Percentiles rank a stretch among this genome's conserved stretches.
phyloP scores from a whole-genome alignment of 352 stramenopile genomes.

The Pythium phragmiticola region DNA sequence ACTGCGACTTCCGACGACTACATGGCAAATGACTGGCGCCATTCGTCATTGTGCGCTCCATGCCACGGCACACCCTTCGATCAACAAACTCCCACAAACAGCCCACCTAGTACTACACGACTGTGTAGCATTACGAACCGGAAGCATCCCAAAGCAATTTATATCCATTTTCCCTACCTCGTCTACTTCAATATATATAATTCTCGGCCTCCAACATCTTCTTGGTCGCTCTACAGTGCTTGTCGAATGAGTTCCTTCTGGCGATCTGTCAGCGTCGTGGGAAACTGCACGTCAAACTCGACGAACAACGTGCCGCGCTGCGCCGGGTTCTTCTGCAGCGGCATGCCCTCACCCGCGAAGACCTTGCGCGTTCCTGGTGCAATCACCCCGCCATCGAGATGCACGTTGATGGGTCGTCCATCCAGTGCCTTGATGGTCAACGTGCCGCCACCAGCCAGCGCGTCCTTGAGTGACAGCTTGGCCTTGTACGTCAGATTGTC shows the following conservation, averaged over 20 bases:
- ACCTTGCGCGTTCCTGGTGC: slow-evolving; percentile 91
- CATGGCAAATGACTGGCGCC: no score
- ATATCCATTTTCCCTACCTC: no score
- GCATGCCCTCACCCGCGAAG: slow-evolving; percentile 96
- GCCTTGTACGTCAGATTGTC: slow-evolving; percentile 95
- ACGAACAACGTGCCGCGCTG: slow-evolving; percentile 94
- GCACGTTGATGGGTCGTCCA: slow-evolving; percentile 87
- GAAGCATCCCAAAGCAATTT: no score
- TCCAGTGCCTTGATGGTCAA: slow-evolving; percentile 94
- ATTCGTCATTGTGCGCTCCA: no score
- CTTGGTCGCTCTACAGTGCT: slow-evolving; percentile 46
- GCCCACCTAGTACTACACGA: no score
- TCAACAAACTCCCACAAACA: no score
- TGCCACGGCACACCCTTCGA: no score
- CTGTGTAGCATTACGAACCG: no score
- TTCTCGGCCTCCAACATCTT: neutral
- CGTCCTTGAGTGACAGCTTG: slow-evolving; percentile 95
- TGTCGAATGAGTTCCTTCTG: slow-evolving; percentile 77
- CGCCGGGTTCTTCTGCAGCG: slow-evolving; percentile 73
- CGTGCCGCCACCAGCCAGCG: slow-evolving; percentile 90
- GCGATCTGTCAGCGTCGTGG: slow-evolving; percentile 77
- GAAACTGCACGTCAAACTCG: slow-evolving; percentile 97
- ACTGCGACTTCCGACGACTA: no score
- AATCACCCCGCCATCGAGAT: slow-evolving; percentile 86
- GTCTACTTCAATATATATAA: no score